Conservation (phyloP, 352 stramenopile genomes). For the Pythium grandisporangium region DNA sequence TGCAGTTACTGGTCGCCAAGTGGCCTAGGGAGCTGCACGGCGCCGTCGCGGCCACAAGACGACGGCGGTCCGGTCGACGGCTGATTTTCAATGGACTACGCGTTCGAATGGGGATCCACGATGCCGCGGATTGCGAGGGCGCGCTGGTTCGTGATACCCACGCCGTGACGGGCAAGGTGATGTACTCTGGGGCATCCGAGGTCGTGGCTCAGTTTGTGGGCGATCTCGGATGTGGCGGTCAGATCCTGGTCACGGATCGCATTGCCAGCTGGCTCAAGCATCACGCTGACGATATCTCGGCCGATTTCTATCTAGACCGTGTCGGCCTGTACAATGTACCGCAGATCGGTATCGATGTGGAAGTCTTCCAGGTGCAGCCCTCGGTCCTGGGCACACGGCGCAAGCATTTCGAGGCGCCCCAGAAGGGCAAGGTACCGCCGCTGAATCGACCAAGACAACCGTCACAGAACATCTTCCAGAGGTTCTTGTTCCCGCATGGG, state of each 20-base stretch:
- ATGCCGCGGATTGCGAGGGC: constrained; percentile 1
- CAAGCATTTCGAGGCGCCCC: background rate
- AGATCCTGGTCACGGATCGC: constrained; percentile 17
- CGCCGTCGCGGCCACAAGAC: constrained; percentile 31
- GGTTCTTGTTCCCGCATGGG: too few species aligned
- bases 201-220: constrained; percentile 15
- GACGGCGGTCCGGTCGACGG: constrained; percentile 4
- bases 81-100: constrained; percentile 16
- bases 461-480: too few species aligned
- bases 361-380: constrained; percentile 34
- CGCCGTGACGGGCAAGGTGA: constrained; percentile 13
- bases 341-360: constrained; percentile 25
- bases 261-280: constrained; percentile 18
- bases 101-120: constrained; percentile 25
- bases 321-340: constrained; percentile 24
- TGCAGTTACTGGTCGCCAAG: constrained; percentile 34
- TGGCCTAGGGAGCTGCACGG: constrained; percentile 57
- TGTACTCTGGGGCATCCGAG: constrained; percentile 12
- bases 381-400: constrained; percentile 1
- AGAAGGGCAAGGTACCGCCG: too few species aligned
- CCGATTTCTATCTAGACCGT: constrained; percentile 15
- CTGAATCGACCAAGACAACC: too few species aligned
- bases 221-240: constrained; percentile 15
- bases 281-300: constrained; percentile 7
- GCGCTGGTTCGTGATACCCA: constrained; percentile 12